These are phyloP conservation scores for Blumeriella jaapii DNA, from an alignment of 2,329 filamentous ascomycete genomes.

Conservation along the genomic window DNA sequence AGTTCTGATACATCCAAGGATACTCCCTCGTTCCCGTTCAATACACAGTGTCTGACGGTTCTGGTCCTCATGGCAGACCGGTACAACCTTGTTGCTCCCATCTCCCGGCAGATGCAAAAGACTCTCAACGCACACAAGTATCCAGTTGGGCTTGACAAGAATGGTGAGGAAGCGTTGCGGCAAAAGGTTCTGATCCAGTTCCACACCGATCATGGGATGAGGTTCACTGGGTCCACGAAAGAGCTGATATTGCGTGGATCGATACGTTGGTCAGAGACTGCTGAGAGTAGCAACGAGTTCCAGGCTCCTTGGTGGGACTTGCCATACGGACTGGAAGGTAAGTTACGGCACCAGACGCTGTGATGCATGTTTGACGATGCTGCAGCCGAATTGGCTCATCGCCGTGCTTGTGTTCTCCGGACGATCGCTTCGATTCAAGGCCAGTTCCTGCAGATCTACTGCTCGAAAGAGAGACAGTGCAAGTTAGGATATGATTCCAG, in stretches of 20 bases:
- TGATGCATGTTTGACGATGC: constrained; percentile 7
- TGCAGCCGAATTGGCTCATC: constrained; percentile 52
- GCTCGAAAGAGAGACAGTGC: constrained; percentile 56
- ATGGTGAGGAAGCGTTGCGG: constrained; percentile 53
- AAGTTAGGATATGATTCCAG: constrained; percentile 64
- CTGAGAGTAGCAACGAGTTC: constrained; percentile 27
- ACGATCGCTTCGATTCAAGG: constrained; percentile 58
- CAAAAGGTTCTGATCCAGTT: constrained; percentile 59
- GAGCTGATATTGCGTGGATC: constrained; percentile 58
- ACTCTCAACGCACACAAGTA: constrained; percentile 40
- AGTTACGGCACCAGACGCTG: not conserved
- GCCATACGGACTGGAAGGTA: constrained; percentile 55
- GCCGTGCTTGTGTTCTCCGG: constrained; percentile 55
- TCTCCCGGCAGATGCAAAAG: constrained; percentile 42
- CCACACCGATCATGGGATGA: constrained; percentile 49
- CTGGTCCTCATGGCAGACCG: constrained; percentile 62
- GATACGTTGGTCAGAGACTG: constrained; percentile 27
- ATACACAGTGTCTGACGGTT: constrained; percentile 50
- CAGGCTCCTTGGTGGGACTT: constrained; percentile 59
- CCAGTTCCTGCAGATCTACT: constrained; percentile 57
- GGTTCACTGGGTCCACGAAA: constrained; percentile 49
- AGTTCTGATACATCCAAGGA: constrained; percentile 10
- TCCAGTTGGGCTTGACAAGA: constrained; percentile 35
- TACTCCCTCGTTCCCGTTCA: constrained; percentile 32
- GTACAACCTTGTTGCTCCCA: constrained; percentile 50